Evolutionary conservation across 192 early-diverging fungal species (phyloP).

Genomic region (Rhizophagus clarus): DNA sequence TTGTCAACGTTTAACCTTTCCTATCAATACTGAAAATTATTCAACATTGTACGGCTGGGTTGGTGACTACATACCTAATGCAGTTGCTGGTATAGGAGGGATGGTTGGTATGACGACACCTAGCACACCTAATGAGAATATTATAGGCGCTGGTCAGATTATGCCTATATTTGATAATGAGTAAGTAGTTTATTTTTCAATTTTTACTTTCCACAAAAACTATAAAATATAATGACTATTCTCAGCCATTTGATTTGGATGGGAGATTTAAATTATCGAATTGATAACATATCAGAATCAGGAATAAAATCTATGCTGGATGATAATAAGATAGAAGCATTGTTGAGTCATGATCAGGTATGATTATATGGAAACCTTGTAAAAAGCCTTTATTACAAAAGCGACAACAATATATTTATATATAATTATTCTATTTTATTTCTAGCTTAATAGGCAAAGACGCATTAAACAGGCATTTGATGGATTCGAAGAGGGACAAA

Average conservation of each 20-base stretch:
- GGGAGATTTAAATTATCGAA: constrained; percentile 95
- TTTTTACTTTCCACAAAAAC: not conserved
- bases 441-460: constrained; percentile 66
- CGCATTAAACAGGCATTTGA: constrained; percentile 69
- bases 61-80: constrained; percentile 15
- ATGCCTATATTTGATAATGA: constrained; percentile 69
- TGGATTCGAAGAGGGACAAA: constrained; percentile 81
- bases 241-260: constrained; percentile 82
- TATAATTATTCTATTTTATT: not conserved
- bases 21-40: constrained; percentile 16
- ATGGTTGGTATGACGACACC: constrained; percentile 13
- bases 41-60: constrained; percentile 27
- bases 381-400: not conserved
- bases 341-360: constrained; percentile 85
- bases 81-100: constrained; percentile 7
- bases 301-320: constrained; percentile 60
- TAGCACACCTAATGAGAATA: constrained; percentile 29
- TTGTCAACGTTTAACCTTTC: constrained; percentile 70
- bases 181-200: constrained; percentile 45
- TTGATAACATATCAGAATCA: constrained; percentile 61
- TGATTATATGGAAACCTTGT: too few species aligned
- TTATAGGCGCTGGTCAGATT: not conserved
- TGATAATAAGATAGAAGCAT: constrained; percentile 56
- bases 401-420: not conserved
- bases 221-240: not conserved